Evolutionary conservation across 176 grass and related monocot genomes (phyloP).

Genomic region (Otatea glauca): DNA sequence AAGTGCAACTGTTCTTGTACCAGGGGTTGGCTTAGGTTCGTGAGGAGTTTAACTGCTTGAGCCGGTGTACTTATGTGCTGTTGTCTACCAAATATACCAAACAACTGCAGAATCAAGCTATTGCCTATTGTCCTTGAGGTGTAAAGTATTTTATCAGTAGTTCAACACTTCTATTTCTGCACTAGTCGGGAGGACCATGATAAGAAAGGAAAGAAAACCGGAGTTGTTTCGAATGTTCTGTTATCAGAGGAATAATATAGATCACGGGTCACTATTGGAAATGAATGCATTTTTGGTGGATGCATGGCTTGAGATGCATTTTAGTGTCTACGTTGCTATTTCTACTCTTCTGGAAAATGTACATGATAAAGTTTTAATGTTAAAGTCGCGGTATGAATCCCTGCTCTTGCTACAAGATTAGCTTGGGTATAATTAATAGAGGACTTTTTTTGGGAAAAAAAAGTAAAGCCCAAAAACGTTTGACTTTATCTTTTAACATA

Average conservation of each 20-base stretch:
- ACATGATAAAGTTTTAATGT: not conserved
- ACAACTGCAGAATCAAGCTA: not conserved
- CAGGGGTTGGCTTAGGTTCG: not conserved
- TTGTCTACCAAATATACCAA: not conserved
- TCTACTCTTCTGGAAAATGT: not conserved
- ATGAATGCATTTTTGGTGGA: not conserved
- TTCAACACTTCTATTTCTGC: not conserved
- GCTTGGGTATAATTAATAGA: not conserved
- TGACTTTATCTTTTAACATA: conserved; percentile 7
- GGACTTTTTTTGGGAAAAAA: not conserved
- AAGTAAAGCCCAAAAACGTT: not conserved
- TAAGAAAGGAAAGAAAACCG: not conserved
- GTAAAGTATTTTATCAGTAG: not conserved
- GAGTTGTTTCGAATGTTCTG: not conserved
- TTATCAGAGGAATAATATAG: not conserved
- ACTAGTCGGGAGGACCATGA: not conserved
- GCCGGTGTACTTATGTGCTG: not conserved
- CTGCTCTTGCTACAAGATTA: not conserved
- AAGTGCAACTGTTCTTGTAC: not conserved
- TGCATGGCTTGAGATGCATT: not conserved
- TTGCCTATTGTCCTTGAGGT: not conserved
- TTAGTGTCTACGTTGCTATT: not conserved
- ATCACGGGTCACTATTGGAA: not conserved
- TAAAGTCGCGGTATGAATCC: not conserved
- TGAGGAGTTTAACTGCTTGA: not conserved